Percentiles rank a stretch among this genome's conserved stretches.
These are phyloP conservation scores for Xylaria sp. DNA, from an alignment of 2,329 filamentous ascomycete species.

Conservation along the genomic window DNA sequence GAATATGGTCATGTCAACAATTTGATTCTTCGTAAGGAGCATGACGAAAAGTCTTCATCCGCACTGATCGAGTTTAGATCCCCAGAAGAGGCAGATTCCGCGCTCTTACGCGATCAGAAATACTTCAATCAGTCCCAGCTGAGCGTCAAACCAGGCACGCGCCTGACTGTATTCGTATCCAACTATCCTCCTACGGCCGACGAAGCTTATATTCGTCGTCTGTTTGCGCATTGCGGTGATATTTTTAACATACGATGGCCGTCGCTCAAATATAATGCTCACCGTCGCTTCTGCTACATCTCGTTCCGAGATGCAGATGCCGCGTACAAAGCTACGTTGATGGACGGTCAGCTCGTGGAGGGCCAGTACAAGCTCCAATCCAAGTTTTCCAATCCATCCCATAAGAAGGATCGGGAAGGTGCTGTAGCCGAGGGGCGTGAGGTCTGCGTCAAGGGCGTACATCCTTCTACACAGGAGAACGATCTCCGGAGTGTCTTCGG, in stretches of 20 bases:
- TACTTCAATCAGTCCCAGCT: slow-evolving; percentile 79
- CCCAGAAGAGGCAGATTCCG: slow-evolving; percentile 82
- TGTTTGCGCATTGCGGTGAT: slow-evolving; percentile 81
- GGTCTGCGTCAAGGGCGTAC: slow-evolving; percentile 78
- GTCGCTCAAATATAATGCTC: slow-evolving; percentile 87
- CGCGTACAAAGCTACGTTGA: slow-evolving; percentile 75
- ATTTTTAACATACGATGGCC: slow-evolving; percentile 90
- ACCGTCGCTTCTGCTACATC: slow-evolving; percentile 94
- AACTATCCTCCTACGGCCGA: slow-evolving; percentile 87
- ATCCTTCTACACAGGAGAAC: slow-evolving; percentile 69
- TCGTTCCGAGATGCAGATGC: slow-evolving; percentile 80
- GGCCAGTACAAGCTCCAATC: slow-evolving; percentile 75
- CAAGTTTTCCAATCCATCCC: slow-evolving; percentile 85
- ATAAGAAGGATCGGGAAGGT: slow-evolving; percentile 82
- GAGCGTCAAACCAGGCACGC: slow-evolving; percentile 77
- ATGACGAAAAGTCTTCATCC: slow-evolving; percentile 69
- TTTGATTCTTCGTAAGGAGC: slow-evolving; percentile 73
- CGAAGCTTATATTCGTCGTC: slow-evolving; percentile 72
- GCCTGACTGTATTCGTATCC: slow-evolving; percentile 86
- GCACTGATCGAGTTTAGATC: slow-evolving; percentile 88
- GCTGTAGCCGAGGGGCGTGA: slow-evolving; percentile 89
- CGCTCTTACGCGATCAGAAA: slow-evolving; percentile 84
- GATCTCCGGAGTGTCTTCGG: slow-evolving; percentile 78
- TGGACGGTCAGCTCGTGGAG: slow-evolving; percentile 77
- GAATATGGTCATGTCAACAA: slow-evolving; percentile 88